Evolutionary conservation across 306 rosid genomes (phyloP).

Genomic region (Gillenia trifoliata): DNA sequence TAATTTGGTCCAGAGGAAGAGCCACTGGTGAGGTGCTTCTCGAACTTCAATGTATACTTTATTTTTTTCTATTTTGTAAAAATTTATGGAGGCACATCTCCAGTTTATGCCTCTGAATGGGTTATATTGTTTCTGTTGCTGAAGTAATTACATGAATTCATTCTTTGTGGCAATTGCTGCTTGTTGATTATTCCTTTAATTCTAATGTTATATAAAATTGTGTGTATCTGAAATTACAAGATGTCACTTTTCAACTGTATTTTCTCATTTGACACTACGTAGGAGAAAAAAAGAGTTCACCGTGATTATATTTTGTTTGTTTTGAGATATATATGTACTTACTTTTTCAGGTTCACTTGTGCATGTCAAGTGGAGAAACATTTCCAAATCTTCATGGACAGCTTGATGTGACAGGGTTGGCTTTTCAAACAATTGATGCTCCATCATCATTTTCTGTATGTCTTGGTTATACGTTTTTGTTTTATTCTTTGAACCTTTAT

Average conservation of each 20-base stretch:
- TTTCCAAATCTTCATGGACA: constrained; percentile 92
- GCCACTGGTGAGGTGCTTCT: constrained; percentile 91
- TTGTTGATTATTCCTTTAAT: neutral
- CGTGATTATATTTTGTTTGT: neutral
- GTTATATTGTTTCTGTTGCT: neutral
- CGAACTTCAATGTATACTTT: constrained; percentile 30
- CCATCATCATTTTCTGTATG: constrained; percentile 87
- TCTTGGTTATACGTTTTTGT: constrained; percentile 5
- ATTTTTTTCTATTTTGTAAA: neutral
- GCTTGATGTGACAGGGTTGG: constrained; percentile 75
- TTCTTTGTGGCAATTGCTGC: neutral
- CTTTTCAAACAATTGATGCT: constrained; percentile 69
- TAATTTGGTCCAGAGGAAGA: constrained; percentile 82
- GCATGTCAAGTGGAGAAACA: constrained; percentile 83
- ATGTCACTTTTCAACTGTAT: neutral
- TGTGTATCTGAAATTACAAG: neutral
- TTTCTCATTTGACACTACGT: neutral
- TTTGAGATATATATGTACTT: constrained; percentile 4
- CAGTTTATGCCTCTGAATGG: constrained; percentile 1
- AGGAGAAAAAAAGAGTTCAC: neutral
- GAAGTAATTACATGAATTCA: neutral
- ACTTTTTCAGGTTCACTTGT: constrained; percentile 70
- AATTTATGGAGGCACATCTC: neutral
- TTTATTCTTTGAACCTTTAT: constrained; percentile 13
- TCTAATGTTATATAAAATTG: neutral